phyloP scores from a whole-genome alignment of 495 filamentous ascomycete genomes.

The Podospora fimiseda region DNA sequence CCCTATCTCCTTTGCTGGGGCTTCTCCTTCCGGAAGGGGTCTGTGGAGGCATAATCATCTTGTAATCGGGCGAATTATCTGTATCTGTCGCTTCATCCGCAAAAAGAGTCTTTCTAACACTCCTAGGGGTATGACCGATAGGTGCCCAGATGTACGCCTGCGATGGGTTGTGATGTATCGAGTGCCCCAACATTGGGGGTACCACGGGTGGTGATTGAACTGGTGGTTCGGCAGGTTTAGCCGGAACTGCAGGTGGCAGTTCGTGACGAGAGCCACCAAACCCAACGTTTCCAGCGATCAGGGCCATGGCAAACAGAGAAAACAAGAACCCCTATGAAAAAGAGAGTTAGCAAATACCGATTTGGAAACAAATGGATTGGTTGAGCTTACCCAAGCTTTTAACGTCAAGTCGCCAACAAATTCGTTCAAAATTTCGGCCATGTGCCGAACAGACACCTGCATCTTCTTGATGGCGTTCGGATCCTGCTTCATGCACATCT shows the following conservation, averaged over 20 bases:
- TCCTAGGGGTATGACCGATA: conserved; percentile 37
- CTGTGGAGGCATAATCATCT: conserved; percentile 32
- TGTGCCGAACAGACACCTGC: conserved; percentile 36
- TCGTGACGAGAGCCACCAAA: conserved; percentile 35
- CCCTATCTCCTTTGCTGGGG: conserved; percentile 40
- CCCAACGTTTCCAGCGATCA: conserved; percentile 52
- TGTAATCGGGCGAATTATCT: conserved; percentile 32
- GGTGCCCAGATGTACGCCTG: conserved; percentile 41
- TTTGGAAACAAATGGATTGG: conserved; percentile 5
- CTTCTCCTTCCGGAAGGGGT: conserved; percentile 36
- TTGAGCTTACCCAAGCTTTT: conserved; percentile 62
- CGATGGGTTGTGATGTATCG: conserved; percentile 24
- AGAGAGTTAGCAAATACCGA: conserved; percentile 13
- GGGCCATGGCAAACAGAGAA: conserved; percentile 48
- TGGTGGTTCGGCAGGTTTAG: conserved; percentile 15
- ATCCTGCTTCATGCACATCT: conserved; percentile 70
- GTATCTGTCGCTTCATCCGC: conserved; percentile 37
- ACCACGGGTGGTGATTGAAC: conserved; percentile 29
- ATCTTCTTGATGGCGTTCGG: conserved; percentile 34
- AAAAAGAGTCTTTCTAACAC: conserved; percentile 26
- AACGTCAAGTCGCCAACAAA: conserved; percentile 40
- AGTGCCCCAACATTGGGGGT: conserved; percentile 22
- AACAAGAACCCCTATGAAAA: conserved; percentile 44
- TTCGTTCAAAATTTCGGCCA: conserved; percentile 43
- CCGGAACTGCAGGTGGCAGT: conserved; percentile 6